Evolutionary conservation across 768 basidiomycete genomes (phyloP).

Genomic region (Rhizopogon vesiculosus): DNA sequence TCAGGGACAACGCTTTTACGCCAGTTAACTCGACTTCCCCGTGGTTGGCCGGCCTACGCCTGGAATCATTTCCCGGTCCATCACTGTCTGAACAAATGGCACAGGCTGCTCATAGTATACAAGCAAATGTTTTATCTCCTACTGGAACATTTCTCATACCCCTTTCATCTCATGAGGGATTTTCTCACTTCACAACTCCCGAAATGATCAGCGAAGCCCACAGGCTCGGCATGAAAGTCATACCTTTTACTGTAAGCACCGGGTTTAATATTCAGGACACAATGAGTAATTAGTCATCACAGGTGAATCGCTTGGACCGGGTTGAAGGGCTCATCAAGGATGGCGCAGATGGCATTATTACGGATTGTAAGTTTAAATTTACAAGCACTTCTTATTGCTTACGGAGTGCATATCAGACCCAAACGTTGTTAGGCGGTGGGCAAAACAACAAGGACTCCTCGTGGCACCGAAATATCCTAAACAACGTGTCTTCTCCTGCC

Average conservation of each 20-base stretch:
- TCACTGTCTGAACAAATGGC: slow-evolving; percentile 55
- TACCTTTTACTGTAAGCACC: slow-evolving; percentile 67
- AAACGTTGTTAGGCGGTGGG: slow-evolving; percentile 48
- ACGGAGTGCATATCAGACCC: slow-evolving; percentile 38
- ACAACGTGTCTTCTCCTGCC: slow-evolving; percentile 55
- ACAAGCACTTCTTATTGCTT: background rate
- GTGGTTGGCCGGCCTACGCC: slow-evolving; percentile 67
- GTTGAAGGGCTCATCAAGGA: slow-evolving; percentile 55
- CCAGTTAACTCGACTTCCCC: slow-evolving; percentile 44
- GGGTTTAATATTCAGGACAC: no score
- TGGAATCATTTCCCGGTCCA: slow-evolving; percentile 60
- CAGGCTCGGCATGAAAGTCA: slow-evolving; percentile 53
- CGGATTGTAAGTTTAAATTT: slow-evolving; percentile 45
- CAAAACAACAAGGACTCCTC: slow-evolving; percentile 45
- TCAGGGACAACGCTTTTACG: slow-evolving; percentile 36
- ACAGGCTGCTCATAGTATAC: slow-evolving; percentile 62
- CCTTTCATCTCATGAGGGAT: slow-evolving; percentile 36
- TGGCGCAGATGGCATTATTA: slow-evolving; percentile 74
- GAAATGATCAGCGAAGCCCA: slow-evolving; percentile 70
- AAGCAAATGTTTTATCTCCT: slow-evolving; percentile 64
- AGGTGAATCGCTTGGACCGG: slow-evolving; percentile 61
- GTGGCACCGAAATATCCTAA: slow-evolving; percentile 59
- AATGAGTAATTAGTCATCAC: background rate
- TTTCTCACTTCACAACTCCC: slow-evolving; percentile 55
- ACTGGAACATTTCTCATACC: slow-evolving; percentile 38